Percentiles rank a stretch among this genome's conserved stretches.
These are phyloP conservation scores for Aspergillus campestris DNA, from an alignment of 495 filamentous ascomycete genomes.

Conservation along the genomic window DNA sequence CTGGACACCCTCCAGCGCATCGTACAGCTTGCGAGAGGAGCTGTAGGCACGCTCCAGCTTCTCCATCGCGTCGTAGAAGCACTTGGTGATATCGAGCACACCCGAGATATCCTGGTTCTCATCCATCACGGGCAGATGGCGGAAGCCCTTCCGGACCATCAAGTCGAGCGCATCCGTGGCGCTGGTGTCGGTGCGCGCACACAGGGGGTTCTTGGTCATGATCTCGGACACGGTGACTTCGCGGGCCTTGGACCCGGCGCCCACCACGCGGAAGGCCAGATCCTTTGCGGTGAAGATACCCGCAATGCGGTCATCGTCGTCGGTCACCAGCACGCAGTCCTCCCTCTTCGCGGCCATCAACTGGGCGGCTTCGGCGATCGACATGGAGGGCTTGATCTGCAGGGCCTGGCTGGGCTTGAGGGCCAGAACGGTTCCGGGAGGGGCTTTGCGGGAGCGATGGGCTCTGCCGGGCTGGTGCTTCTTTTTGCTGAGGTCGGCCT, in stretches of 20 bases:
- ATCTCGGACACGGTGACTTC: conserved; percentile 92
- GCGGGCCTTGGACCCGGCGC: conserved; percentile 81
- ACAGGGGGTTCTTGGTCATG: conserved; percentile 99
- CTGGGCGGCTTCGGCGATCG: conserved; percentile 93
- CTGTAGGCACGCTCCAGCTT: conserved; percentile 95
- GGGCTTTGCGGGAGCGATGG: conserved; percentile 81
- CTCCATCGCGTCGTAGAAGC: conserved; percentile 99
- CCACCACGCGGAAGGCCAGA: conserved; percentile 93
- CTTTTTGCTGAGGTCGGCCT: conserved; percentile 97
- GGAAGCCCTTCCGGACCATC: conserved; percentile 97
- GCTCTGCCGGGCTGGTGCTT: conserved; percentile 68
- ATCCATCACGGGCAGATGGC: conserved; percentile 97
- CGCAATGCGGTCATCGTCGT: conserved; percentile 94
- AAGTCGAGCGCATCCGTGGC: conserved; percentile 94
- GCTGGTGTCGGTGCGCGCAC: conserved; percentile 93
- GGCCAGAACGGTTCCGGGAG: conserved; percentile 90
- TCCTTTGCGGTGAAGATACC: conserved; percentile 99
- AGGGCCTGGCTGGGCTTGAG: conserved; percentile 91
- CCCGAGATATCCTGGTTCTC: conserved; percentile 99
- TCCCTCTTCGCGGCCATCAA: conserved; percentile 98
- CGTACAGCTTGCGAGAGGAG: conserved; percentile 92
- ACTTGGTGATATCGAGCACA: conserved; percentile 98
- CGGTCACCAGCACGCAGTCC: conserved; percentile 97
- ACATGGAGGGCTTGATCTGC: conserved; percentile 93
- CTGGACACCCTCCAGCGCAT: conserved; percentile 97